phyloP scores from a whole-genome alignment of 331 rosid genomes.

The Malus hybrid region DNA sequence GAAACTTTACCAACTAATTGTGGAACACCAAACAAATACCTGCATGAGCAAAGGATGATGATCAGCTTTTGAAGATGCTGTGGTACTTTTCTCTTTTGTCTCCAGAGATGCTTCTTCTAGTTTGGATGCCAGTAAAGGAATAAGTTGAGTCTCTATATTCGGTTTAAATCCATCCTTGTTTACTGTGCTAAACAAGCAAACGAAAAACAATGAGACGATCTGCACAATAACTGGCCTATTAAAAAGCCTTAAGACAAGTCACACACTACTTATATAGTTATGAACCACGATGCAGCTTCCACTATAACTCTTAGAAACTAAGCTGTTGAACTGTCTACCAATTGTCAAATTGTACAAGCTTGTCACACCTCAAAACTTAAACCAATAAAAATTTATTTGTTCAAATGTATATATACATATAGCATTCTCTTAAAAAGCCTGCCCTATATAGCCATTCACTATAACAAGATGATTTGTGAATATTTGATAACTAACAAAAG shows the following conservation, averaged over 20 bases:
- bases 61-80: constrained; percentile 43
- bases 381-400: neutral
- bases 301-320: neutral
- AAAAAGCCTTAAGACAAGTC: neutral
- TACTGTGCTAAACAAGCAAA: constrained; percentile 70
- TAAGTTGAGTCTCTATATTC: constrained; percentile 80
- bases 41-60: constrained; percentile 73
- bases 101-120: constrained; percentile 50
- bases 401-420: neutral
- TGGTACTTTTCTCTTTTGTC: constrained; percentile 45
- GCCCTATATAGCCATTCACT: neutral
- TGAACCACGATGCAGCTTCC: neutral
- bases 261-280: neutral
- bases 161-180: constrained; percentile 96
- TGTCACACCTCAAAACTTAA: neutral
- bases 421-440: neutral
- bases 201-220: neutral
- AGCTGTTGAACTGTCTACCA: neutral
- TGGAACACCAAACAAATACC: constrained; percentile 32
- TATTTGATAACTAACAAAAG: neutral
- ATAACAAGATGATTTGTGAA: neutral
- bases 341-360: neutral
- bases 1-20: constrained; percentile 3
- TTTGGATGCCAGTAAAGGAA: constrained; percentile 76
- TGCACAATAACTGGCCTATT: neutral